Percentiles rank a stretch among this genome's conserved stretches.
Evolutionary conservation across 2,329 filamentous ascomycete genomes (phyloP).

Genomic region (Teratosphaeria nubilosa): DNA sequence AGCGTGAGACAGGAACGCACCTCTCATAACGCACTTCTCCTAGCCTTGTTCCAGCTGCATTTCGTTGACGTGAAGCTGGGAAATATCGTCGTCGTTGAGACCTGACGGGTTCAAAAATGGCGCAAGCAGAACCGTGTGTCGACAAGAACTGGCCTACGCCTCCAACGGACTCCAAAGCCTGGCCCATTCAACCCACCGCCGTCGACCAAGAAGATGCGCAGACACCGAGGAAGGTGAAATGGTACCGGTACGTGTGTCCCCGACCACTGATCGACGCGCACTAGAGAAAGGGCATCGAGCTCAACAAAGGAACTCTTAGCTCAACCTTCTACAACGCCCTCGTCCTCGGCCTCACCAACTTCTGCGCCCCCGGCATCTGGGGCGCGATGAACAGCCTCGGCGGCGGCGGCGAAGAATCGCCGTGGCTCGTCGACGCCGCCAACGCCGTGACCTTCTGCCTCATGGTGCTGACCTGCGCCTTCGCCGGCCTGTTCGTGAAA

Average conservation of each 20-base stretch:
- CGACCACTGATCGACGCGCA: background rate
- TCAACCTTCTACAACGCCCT: slow-evolving; percentile 64
- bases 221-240: background rate
- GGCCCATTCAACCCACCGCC: background rate
- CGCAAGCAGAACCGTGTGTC: background rate
- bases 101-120: background rate
- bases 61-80: background rate
- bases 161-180: background rate
- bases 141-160: background rate
- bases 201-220: background rate
- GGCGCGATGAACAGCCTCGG: slow-evolving; percentile 60
- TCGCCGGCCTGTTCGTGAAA: slow-evolving; percentile 53
- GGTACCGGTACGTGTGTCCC: background rate
- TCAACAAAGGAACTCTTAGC: slow-evolving; percentile 46
- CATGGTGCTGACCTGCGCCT: slow-evolving; percentile 61
- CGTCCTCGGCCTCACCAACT: slow-evolving; percentile 60
- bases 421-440: slow-evolving; percentile 58
- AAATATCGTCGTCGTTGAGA: background rate
- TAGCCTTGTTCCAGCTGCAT: background rate
- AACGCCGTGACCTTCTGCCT: slow-evolving; percentile 63
- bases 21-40: too few species aligned
- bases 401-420: slow-evolving; percentile 55
- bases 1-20: too few species aligned
- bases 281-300: background rate
- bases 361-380: slow-evolving; percentile 63